A percentile compares a stretch with the other conserved stretches of the same genome.
Conservation (phyloP, 2,329 filamentous ascomycete genomes). For the Drechslerella dactyloides region DNA sequence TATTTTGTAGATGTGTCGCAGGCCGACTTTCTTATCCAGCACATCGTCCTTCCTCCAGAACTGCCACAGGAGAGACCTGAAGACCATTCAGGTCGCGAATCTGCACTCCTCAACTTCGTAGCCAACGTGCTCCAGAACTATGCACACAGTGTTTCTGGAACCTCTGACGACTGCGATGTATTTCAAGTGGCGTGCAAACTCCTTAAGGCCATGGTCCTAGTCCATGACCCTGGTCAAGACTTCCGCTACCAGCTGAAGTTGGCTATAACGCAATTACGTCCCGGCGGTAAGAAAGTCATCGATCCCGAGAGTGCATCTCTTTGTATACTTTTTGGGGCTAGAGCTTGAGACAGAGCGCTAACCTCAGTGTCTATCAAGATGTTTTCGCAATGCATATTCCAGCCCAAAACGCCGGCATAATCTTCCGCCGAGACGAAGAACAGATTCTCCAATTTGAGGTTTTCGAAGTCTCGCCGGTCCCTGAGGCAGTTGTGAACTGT, state of each 20-base stretch:
- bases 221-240: conserved; percentile 8
- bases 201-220: not conserved
- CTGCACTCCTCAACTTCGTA: too few relatives aligned
- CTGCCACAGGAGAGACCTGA: too few relatives aligned
- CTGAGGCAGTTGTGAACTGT: conserved; percentile 57
- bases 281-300: conserved; percentile 2
- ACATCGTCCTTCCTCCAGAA: too few relatives aligned
- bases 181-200: not conserved
- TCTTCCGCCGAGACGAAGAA: conserved; percentile 56
- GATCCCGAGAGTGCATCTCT: too few relatives aligned
- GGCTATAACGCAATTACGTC: not conserved
- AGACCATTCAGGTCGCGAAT: too few relatives aligned
- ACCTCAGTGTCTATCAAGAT: conserved; percentile 42
- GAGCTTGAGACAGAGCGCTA: not conserved
- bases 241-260: conserved; percentile 6
- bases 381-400: conserved; percentile 59
- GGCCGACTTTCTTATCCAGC: too few relatives aligned
- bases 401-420: conserved; percentile 61
- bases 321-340: too few relatives aligned
- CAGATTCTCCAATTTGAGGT: conserved; percentile 57
- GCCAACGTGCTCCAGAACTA: too few relatives aligned
- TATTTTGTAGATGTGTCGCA: too few relatives aligned
- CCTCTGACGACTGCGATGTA: too few relatives aligned
- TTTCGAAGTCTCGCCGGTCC: conserved; percentile 62
- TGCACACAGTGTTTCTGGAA: too few relatives aligned